Evolutionary conservation across 2,329 filamentous ascomycete genomes (phyloP).

Genomic region (Microthyrium microscopicum): DNA sequence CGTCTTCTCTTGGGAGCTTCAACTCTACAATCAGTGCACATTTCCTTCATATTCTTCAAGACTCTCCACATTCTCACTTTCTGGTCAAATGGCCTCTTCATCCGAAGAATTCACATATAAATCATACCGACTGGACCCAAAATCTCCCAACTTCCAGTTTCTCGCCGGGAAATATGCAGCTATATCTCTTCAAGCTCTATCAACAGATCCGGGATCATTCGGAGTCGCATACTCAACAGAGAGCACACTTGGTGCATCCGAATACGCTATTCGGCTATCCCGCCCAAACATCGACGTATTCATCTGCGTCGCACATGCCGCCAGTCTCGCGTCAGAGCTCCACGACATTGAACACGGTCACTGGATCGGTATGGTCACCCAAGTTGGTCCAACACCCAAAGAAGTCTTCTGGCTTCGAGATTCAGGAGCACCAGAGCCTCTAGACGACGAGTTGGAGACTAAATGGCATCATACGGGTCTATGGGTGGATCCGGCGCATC

Average conservation of each 20-base stretch:
- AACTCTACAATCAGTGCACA: too few species aligned
- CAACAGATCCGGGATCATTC: not conserved
- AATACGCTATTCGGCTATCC: too few species aligned
- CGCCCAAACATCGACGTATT: not conserved
- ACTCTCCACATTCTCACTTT: not conserved
- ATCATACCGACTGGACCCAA: not conserved
- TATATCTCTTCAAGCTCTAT: not conserved
- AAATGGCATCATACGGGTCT: not conserved
- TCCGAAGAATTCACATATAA: not conserved
- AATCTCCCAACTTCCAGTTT: not conserved
- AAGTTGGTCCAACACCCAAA: not conserved
- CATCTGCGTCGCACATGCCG: not conserved
- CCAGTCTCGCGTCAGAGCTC: not conserved
- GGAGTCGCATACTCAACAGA: not conserved
- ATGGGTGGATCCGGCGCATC: not conserved
- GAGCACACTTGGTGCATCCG: too few species aligned
- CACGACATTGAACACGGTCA: not conserved
- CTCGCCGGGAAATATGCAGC: not conserved
- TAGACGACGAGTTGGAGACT: not conserved
- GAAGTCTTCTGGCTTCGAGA: not conserved
- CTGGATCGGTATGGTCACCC: conserved; percentile 1
- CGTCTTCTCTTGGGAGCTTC: too few species aligned
- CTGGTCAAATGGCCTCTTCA: too few species aligned
- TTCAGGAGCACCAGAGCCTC: not conserved
- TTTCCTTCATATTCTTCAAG: too few species aligned